Evolutionary conservation across 179 eudicot species (phyloP), one percentile per base, ranked within the genome.

Genomic region (Beta macrorhiza): DNA sequence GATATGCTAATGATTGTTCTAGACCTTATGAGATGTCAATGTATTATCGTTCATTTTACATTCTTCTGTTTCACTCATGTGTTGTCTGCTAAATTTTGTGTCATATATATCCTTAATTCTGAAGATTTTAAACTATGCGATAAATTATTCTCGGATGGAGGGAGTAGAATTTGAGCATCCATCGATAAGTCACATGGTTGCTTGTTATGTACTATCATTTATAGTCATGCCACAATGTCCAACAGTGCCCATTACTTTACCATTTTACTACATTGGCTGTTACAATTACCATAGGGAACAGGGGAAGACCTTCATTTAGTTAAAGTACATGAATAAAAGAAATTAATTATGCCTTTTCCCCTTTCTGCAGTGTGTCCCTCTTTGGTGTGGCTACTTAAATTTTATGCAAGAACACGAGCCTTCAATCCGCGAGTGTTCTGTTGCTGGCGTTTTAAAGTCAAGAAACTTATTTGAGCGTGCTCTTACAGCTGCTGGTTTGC

Each of bases 401-500:
- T 96, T 91, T 87, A 80, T 94, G 22, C 92, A 86, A 91, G 96
- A 94, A 63, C 83, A 88, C 78, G 97, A 96, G 57, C 91, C 92
- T 16, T 87, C 90, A n/a, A 86, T 92, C 58, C 81, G 89, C 37
- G 88, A 87, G 79, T 89, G 92, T 86, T 84, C 97, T 61, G 84
- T 84, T 63, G 81, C 82, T 82, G 98, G 97, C 68, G 83, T 92
- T 79, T 89, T 89, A 72, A 94, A 91, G 82, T 90, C 91, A 10
- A 92, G 98, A 84, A 82, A 87, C 82, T 87, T 96, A 51, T 94
- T 96, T 85, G 99, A 94, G 92, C 97, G 94, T 85, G 98, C 98
- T 79, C 88, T 94, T 73, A 89, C 93, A 77, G 96, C 93, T 79
- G 93, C 86, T 84, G 99, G 98, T 74, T 84, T 94, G 87, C 99